Evolutionary conservation across 306 rosid species (phyloP).

Genomic region (Begonia peltatifolia): DNA sequence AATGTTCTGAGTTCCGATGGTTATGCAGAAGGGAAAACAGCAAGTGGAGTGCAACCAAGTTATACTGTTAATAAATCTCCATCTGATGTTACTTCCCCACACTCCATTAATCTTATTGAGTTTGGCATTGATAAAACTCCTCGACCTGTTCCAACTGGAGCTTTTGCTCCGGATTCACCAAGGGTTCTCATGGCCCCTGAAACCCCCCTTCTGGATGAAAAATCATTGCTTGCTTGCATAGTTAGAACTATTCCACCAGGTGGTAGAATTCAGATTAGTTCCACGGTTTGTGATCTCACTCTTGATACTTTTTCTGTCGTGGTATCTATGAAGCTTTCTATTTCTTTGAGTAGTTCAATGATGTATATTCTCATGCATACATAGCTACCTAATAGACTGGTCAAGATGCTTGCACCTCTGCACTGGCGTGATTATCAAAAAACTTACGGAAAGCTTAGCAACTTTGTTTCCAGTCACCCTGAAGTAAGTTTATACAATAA

Average conservation of each 20-base stretch:
- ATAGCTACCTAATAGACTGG: slow-evolving; percentile 91
- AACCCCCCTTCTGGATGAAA: slow-evolving; percentile 50
- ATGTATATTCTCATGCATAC: slow-evolving; percentile 5
- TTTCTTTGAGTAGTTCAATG: slow-evolving; percentile 18
- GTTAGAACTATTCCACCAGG: slow-evolving; percentile 87
- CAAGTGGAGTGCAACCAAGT: slow-evolving; percentile 29
- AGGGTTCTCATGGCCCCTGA: slow-evolving; percentile 23
- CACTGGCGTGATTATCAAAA: slow-evolving; percentile 94
- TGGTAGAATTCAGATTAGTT: slow-evolving; percentile 63
- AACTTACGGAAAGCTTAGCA: slow-evolving; percentile 85
- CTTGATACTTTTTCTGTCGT: too few species aligned
- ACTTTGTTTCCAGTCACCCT: slow-evolving; percentile 68
- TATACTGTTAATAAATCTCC: slow-evolving; percentile 24
- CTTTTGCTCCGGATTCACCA: slow-evolving; percentile 29
- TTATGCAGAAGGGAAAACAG: slow-evolving; percentile 32
- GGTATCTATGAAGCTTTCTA: slow-evolving; percentile 37
- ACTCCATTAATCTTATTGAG: slow-evolving; percentile 29
- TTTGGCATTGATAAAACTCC: slow-evolving; percentile 19
- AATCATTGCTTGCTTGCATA: slow-evolving; percentile 56
- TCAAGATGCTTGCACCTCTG: slow-evolving; percentile 96
- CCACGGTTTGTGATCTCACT: slow-evolving; percentile 33
- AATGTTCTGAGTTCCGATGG: slow-evolving; percentile 15
- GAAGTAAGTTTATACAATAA: slow-evolving; percentile 51
- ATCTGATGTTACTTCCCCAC: slow-evolving; percentile 19
- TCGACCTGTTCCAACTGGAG: slow-evolving; percentile 29